These are phyloP conservation scores for Bipolaris sorokiniana DNA, from an alignment of 2,329 filamentous ascomycete species.

Conservation along the genomic window DNA sequence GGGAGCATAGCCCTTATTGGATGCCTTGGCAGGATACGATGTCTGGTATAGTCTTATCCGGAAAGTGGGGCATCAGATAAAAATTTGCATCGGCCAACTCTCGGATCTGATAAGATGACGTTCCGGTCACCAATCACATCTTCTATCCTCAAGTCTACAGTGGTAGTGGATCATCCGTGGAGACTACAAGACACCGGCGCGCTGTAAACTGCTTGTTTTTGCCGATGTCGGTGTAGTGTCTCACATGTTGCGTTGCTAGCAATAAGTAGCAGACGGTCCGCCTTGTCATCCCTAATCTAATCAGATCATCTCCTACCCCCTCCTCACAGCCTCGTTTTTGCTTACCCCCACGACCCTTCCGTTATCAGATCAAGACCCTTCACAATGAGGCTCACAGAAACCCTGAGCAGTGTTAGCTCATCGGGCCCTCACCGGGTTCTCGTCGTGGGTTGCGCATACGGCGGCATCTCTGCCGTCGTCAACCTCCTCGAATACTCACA, in stretches of 20 bases:
- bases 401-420: slow-evolving; percentile 35
- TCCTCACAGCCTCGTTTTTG: slow-evolving; percentile 2
- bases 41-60: neutral
- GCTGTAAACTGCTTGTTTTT: slow-evolving; percentile 6
- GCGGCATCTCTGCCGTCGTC: slow-evolving; percentile 69
- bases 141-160: neutral
- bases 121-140: slow-evolving; percentile 3
- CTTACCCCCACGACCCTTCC: slow-evolving; percentile 6
- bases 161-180: slow-evolving; percentile 12
- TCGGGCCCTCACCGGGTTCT: slow-evolving; percentile 57
- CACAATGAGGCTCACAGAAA: slow-evolving; percentile 41
- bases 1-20: neutral
- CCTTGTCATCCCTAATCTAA: slow-evolving; percentile 33
- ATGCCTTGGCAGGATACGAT: neutral
- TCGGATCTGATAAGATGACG: slow-evolving; percentile 17
- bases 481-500: slow-evolving; percentile 71
- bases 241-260: slow-evolving; percentile 4
- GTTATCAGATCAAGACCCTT: slow-evolving; percentile 23
- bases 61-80: slow-evolving; percentile 18
- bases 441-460: slow-evolving; percentile 74
- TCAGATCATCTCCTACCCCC: slow-evolving; percentile 43
- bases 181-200: neutral
- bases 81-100: slow-evolving; percentile 14
- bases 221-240: slow-evolving; percentile 21
- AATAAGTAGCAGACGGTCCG: slow-evolving; percentile 13